A percentile compares a stretch with the other conserved stretches of the same genome.
phyloP scores from a whole-genome alignment of 345 rosid genomes.

The Conringia planisiliqua region DNA sequence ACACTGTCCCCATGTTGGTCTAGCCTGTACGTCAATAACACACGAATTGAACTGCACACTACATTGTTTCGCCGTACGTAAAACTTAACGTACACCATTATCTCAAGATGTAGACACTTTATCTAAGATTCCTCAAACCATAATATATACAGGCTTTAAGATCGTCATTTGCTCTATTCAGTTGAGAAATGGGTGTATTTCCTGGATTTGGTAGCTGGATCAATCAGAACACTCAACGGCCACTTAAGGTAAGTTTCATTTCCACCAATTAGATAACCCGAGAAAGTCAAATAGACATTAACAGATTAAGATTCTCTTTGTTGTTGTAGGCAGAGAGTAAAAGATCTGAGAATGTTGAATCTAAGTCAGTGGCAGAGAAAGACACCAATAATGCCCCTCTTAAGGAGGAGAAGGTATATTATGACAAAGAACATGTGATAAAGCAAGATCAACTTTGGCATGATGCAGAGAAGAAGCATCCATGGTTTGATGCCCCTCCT shows the following conservation, averaged over 20 bases:
- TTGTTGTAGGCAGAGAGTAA: conserved; percentile 43
- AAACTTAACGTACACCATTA: conserved; percentile 1
- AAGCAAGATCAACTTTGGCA: conserved; percentile 56
- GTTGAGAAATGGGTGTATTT: background rate
- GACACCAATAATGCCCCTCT: too few relatives aligned
- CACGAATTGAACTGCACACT: conserved; percentile 1
- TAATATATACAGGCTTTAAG: background rate
- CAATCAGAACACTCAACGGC: background rate
- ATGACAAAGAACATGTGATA: conserved; percentile 34
- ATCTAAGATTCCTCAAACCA: background rate
- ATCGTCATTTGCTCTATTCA: background rate
- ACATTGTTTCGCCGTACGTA: background rate
- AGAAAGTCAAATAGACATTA: background rate
- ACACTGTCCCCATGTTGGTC: background rate
- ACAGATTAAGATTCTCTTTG: background rate
- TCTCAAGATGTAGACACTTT: background rate
- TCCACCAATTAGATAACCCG: background rate
- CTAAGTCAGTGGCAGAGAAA: background rate
- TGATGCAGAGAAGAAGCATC: conserved; percentile 44
- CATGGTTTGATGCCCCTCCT: conserved; percentile 54
- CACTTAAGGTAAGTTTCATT: background rate
- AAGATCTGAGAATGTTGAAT: conserved; percentile 32
- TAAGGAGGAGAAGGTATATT: background rate
- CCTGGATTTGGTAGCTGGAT: background rate
- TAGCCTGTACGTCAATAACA: background rate